Evolutionary conservation across 805 yeast genomes (phyloP).

Genomic region (Wickerhamiella slavikovae): DNA sequence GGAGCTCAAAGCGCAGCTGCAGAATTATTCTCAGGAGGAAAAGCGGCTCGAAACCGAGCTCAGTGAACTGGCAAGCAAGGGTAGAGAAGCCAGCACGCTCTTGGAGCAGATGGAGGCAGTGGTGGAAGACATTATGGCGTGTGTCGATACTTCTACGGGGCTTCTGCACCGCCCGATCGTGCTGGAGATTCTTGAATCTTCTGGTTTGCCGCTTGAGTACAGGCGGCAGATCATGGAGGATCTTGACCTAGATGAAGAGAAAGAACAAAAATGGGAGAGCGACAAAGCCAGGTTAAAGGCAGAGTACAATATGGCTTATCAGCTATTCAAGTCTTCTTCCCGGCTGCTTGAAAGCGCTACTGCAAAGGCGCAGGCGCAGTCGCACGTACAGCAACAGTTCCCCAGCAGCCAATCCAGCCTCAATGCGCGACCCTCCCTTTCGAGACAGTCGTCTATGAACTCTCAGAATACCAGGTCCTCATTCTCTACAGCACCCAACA

Average conservation of each 20-base stretch:
- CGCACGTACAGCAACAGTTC: constrained; percentile 4
- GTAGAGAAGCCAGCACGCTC: background rate
- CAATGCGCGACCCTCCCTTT: background rate
- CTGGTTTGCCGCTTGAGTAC: constrained; percentile 7
- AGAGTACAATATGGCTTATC: constrained; percentile 18
- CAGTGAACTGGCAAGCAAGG: background rate
- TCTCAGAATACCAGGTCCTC: no score
- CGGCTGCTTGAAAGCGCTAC: constrained; percentile 7
- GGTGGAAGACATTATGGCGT: background rate
- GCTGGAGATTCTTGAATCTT: constrained; percentile 6
- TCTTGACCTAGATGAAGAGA: constrained; percentile 11
- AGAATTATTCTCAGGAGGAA: constrained; percentile 5
- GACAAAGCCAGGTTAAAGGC: constrained; percentile 18
- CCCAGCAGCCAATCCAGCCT: constrained; percentile 1
- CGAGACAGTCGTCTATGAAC: no score
- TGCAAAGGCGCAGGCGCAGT: constrained; percentile 9
- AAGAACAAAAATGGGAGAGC: constrained; percentile 19
- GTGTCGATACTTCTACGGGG: constrained; percentile 9
- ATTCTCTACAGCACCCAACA: constrained; percentile 3
- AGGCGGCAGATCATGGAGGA: constrained; percentile 9
- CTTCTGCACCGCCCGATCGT: constrained; percentile 3
- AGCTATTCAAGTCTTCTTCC: constrained; percentile 15
- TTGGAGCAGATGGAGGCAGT: background rate
- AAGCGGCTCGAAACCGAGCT: background rate
- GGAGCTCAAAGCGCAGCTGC: constrained; percentile 3